These are phyloP conservation scores for Vararia minispora DNA, from an alignment of 768 basidiomycete genomes.

Conservation along the genomic window DNA sequence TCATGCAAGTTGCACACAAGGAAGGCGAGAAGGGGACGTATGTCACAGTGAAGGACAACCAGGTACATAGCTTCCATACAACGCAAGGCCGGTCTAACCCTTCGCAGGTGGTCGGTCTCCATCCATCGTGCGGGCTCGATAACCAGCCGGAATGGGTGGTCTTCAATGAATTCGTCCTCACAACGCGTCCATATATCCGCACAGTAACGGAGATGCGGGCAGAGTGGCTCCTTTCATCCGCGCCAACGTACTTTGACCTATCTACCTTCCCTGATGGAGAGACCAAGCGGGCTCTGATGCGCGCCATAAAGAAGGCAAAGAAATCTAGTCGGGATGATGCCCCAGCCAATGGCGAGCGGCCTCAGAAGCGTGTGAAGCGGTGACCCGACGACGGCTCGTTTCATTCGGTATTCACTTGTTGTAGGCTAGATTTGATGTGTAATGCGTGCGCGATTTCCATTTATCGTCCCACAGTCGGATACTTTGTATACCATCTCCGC, in stretches of 20 bases:
- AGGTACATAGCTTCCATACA: constrained; percentile 33
- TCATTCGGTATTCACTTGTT: too few species aligned
- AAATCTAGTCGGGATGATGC: too few species aligned
- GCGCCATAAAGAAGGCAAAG: constrained; percentile 7
- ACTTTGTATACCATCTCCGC: too few species aligned
- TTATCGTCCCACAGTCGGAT: too few species aligned
- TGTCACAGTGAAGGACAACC: constrained; percentile 90
- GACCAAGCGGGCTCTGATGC: constrained; percentile 41
- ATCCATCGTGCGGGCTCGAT: constrained; percentile 83
- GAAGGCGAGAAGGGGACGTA: constrained; percentile 87
- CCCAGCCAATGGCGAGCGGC: too few species aligned
- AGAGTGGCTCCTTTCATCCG: constrained; percentile 74
- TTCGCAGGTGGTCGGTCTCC: constrained; percentile 53
- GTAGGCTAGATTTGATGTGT: too few species aligned
- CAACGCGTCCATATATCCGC: constrained; percentile 80
- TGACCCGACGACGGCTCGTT: too few species aligned
- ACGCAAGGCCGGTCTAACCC: constrained; percentile 4
- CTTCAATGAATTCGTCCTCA: constrained; percentile 93
- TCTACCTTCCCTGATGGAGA: constrained; percentile 54
- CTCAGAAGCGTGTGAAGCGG: too few species aligned
- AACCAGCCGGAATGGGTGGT: constrained; percentile 86
- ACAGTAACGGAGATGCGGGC: constrained; percentile 80
- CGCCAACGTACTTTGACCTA: constrained; percentile 60
- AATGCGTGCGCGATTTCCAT: too few species aligned
- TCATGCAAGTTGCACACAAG: constrained; percentile 96